Conservation (phyloP, 768 basidiomycete genomes). For the Trichaptum fuscoviolaceum region DNA sequence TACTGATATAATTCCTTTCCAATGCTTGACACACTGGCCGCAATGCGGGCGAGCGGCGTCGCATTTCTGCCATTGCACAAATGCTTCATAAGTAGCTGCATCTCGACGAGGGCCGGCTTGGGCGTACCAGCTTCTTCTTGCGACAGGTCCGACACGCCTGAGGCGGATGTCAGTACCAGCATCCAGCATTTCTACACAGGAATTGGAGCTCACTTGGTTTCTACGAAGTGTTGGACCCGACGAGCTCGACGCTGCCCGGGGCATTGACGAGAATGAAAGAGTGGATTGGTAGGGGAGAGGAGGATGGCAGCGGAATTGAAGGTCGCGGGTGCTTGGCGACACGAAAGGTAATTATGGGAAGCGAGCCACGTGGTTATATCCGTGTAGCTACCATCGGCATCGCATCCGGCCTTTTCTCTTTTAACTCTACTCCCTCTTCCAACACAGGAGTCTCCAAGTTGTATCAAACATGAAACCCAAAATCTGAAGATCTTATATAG, state of each 20-base stretch:
- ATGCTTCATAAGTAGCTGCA: slow-evolving; percentile 10
- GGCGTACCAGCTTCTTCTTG: slow-evolving; percentile 72
- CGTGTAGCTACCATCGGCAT: slow-evolving; percentile 1
- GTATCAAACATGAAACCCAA: background rate
- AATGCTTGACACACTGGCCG: slow-evolving; percentile 81
- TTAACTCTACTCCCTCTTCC: background rate
- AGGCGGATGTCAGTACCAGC: background rate
- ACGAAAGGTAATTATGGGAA: slow-evolving; percentile 1
- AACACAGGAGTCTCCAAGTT: background rate
- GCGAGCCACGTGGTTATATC: background rate
- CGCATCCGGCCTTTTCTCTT: background rate
- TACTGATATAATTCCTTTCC: slow-evolving; percentile 77
- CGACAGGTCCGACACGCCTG: slow-evolving; percentile 81
- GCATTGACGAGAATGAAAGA: slow-evolving; percentile 40
- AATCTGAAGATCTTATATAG: background rate
- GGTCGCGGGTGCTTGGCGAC: slow-evolving; percentile 8
- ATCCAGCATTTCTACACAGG: slow-evolving; percentile 7
- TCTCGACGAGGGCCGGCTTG: background rate
- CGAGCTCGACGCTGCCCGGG: slow-evolving; percentile 48
- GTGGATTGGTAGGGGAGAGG: background rate
- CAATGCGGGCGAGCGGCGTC: slow-evolving; percentile 85
- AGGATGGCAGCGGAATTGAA: slow-evolving; percentile 11
- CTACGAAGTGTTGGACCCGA: slow-evolving; percentile 65
- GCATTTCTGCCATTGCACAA: slow-evolving; percentile 57
- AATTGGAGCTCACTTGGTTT: slow-evolving; percentile 54